These are phyloP conservation scores for Monosporascus sp. DNA, from an alignment of 2,329 filamentous ascomycete species.

Conservation along the genomic window DNA sequence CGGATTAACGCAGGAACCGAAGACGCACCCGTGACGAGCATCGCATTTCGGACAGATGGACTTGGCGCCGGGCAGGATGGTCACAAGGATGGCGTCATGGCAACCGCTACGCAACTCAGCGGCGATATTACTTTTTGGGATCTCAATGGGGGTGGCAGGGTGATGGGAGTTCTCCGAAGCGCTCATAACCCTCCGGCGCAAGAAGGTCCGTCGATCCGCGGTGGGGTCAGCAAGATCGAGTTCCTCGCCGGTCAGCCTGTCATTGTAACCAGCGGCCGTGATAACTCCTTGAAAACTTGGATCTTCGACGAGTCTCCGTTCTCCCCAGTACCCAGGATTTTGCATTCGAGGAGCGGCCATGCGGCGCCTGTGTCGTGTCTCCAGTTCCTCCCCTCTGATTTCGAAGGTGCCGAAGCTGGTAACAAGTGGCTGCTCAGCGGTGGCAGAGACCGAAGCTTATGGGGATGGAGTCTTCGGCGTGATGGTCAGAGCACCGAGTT, in stretches of 20 bases:
- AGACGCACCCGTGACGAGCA: conserved; percentile 66
- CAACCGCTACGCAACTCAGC: conserved; percentile 70
- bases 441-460: conserved; percentile 83
- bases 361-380: conserved; percentile 79
- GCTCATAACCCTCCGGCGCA: conserved; percentile 74
- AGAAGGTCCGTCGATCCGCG: conserved; percentile 52
- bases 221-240: conserved; percentile 81
- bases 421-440: conserved; percentile 95
- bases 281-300: conserved; percentile 94
- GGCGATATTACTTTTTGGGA: conserved; percentile 97
- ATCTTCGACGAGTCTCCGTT: conserved; percentile 93
- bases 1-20: conserved; percentile 61
- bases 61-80: conserved; percentile 85
- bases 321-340: conserved; percentile 74
- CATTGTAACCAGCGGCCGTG: conserved; percentile 81
- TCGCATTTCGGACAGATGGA: conserved; percentile 87
- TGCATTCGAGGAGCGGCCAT: conserved; percentile 85
- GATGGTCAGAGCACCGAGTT: conserved; percentile 93
- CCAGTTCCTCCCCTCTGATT: conserved; percentile 79
- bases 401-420: conserved; percentile 79
- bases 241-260: conserved; percentile 88
- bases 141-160: conserved; percentile 78
- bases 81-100: conserved; percentile 84
- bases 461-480: conserved; percentile 92
- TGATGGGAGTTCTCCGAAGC: conserved; percentile 79